Percentiles rank a stretch among this genome's conserved stretches.
These are phyloP conservation scores for Forsythia suspensa DNA, from an alignment of 257 asterid genomes.

Conservation along the genomic window DNA sequence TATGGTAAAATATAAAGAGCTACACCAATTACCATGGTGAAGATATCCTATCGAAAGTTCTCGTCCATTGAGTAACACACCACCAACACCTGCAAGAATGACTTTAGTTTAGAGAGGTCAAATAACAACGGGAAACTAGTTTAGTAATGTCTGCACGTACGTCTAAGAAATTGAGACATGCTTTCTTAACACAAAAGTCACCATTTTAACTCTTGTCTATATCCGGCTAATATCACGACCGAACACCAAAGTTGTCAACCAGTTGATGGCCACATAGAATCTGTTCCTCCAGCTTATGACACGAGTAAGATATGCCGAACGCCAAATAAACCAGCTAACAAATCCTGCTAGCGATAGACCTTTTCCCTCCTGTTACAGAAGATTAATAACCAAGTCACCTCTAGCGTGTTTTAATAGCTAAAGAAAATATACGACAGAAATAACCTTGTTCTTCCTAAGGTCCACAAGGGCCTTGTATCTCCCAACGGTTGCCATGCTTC, in stretches of 20 bases:
- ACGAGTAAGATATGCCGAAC: slow-evolving; percentile 91
- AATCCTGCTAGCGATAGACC: slow-evolving; percentile 84
- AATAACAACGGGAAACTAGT: neutral
- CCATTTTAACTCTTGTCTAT: slow-evolving; percentile 25
- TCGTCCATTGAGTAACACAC: neutral
- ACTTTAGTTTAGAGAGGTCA: neutral
- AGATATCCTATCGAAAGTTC: neutral
- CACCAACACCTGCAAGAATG: slow-evolving; percentile 1
- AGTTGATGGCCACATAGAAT: slow-evolving; percentile 76
- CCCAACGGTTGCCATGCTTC: slow-evolving; percentile 96
- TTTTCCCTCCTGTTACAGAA: slow-evolving; percentile 63
- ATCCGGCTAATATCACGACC: slow-evolving; percentile 92
- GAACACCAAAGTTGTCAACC: slow-evolving; percentile 82
- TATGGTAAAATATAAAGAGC: neutral
- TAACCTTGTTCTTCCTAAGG: slow-evolving; percentile 94
- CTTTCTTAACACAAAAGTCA: neutral
- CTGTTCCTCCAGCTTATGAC: slow-evolving; percentile 96
- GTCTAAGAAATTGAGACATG: neutral
- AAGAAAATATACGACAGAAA: slow-evolving; percentile 4
- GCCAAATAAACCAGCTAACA: slow-evolving; percentile 88
- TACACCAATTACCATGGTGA: neutral
- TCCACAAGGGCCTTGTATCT: slow-evolving; percentile 96
- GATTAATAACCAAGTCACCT: slow-evolving; percentile 11
- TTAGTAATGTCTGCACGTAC: neutral
- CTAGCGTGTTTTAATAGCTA: neutral